Percentiles rank a stretch among this genome's conserved stretches.
Conservation (phyloP, 2,329 filamentous ascomycete genomes). For the Pseudopithomyces maydicus region DNA sequence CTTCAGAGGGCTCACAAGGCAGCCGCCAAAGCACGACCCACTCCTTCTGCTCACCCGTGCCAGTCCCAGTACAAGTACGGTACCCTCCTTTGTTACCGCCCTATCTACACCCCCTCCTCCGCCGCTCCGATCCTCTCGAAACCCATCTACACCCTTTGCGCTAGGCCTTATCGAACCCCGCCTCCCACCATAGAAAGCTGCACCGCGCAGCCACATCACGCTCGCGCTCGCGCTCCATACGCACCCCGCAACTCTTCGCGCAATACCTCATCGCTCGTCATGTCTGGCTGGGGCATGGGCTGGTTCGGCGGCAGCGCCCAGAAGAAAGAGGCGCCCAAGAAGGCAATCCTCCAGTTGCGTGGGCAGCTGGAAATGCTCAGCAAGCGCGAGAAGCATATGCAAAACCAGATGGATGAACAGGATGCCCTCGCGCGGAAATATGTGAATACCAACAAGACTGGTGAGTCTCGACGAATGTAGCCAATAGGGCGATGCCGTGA, state of each 20-base stretch:
- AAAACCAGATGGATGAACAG: conserved; percentile 92
- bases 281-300: conserved; percentile 58
- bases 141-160: neutral
- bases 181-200: conserved; percentile 1
- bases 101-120: neutral
- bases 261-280: conserved; percentile 18
- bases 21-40: neutral
- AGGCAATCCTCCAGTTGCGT: conserved; percentile 87
- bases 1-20: conserved; percentile 1
- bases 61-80: too few relatives aligned
- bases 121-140: neutral
- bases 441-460: conserved; percentile 85
- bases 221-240: neutral
- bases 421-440: conserved; percentile 87
- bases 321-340: conserved; percentile 93
- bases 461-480: conserved; percentile 58
- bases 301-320: conserved; percentile 90
- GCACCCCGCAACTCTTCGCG: conserved; percentile 5
- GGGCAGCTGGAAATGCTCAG: conserved; percentile 95
- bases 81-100: neutral
- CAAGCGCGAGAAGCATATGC: conserved; percentile 90
- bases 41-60: neutral
- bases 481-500: neutral
- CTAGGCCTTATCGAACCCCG: conserved; percentile 6
- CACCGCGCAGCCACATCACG: neutral